Base-by-base conservation (phyloP, 169 alveolate genomes). In the Condylostoma magnum region DNA sequence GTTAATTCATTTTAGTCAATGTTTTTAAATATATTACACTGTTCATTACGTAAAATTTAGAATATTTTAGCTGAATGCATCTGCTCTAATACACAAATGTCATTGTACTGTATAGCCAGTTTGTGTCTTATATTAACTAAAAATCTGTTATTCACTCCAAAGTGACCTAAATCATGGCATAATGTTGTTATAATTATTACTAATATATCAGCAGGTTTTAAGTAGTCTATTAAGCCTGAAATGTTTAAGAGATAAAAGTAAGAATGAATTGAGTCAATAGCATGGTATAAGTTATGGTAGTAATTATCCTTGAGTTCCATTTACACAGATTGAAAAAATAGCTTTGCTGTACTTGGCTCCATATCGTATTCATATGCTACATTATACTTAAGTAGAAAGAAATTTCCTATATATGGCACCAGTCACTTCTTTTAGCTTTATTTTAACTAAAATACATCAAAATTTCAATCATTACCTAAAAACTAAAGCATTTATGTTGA, bases 161-260 rank as follows among this genome's bases (percentile, higher is more conserved):
- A 91, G 50, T 90, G 95, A 52, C 84, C 93, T 8, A 85, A 80
- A 69, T 90, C 95, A 69, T 90, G 95, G 22, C 92, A 78, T 51
- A 90, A 69, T 15, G 93, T 92, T 41, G 94, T 82, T 37, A 86
- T 36, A 30, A 89, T 71, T 56, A 87, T 69, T 28, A 86, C 72
- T 27, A 89, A 76, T 15, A 75, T 52, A 46, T 90, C 92, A 44
- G 85, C 34, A 48, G 77, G 80, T 55, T 76, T 56, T 27, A 86
- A 33, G 30, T 27, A 18, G n/a, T 0, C 69, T 22, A 15, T 18
- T 10, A 57, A 51, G 18, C 31, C 37, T 6, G 51, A 28, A 36
- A 34, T 30, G 18, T 15, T 1, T 2, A 57, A 22, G 51, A 73
- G 60, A 37, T 36, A 73, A 0, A 57, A 57, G 2, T 56, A 41